Percentiles rank a stretch among this genome's conserved stretches.
Conservation (phyloP, 345 rosid genomes). For the Bruguiera gymnorhiza region DNA sequence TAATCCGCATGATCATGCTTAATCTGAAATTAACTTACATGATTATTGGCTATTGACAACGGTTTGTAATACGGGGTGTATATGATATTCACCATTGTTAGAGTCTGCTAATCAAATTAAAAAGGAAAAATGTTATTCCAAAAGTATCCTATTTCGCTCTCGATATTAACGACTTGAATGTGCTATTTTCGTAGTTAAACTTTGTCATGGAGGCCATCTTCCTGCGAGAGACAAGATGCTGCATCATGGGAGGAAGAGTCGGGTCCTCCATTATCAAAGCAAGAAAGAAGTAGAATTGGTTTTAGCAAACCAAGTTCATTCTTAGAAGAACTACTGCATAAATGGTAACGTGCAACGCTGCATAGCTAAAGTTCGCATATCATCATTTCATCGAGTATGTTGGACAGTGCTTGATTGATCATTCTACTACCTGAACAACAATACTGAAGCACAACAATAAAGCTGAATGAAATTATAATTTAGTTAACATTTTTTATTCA, state of each 20-base stretch:
- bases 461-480: slow-evolving; percentile 52
- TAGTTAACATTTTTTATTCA: too few relatives aligned
- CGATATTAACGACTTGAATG: too few relatives aligned
- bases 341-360: slow-evolving; percentile 42
- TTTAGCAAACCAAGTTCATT: slow-evolving; percentile 79
- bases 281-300: slow-evolving; percentile 83
- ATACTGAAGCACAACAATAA: slow-evolving; percentile 54
- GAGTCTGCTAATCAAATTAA: too few relatives aligned
- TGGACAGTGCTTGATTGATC: slow-evolving; percentile 78
- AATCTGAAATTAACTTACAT: too few relatives aligned
- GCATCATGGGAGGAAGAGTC: slow-evolving; percentile 71
- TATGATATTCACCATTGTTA: too few relatives aligned
- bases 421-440: slow-evolving; percentile 93
- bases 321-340: slow-evolving; percentile 77
- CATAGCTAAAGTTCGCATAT: slow-evolving; percentile 17
- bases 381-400: slow-evolving; percentile 44
- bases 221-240: slow-evolving; percentile 69
- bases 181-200: neutral
- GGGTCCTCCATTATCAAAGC: slow-evolving; percentile 63
- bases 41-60: too few relatives aligned
- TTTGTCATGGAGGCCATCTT: slow-evolving; percentile 50
- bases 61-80: too few relatives aligned
- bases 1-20: too few relatives aligned
- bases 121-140: too few relatives aligned
- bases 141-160: too few relatives aligned